Percentiles rank a stretch among this genome's conserved stretches.
Evolutionary conservation across 768 basidiomycete genomes (phyloP).

Genomic region (Leucogyrophana mollusca): DNA sequence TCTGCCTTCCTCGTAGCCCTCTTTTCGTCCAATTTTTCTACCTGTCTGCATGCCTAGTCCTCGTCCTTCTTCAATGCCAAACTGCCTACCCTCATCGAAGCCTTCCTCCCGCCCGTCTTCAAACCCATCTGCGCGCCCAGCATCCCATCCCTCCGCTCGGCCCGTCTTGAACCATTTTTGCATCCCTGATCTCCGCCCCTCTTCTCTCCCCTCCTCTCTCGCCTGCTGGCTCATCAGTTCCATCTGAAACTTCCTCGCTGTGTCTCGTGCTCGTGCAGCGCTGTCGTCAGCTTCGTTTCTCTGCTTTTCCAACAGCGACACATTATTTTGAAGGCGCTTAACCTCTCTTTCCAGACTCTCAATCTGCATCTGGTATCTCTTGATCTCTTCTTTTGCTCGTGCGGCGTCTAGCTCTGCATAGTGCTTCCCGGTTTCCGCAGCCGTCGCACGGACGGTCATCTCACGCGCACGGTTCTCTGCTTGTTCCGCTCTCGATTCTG

Average conservation of each 20-base stretch:
- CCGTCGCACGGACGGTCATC: slow-evolving; percentile 32
- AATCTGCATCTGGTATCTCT: slow-evolving; percentile 45
- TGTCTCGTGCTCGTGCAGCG: slow-evolving; percentile 41
- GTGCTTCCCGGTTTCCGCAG: slow-evolving; percentile 42
- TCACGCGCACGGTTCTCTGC: slow-evolving; percentile 51
- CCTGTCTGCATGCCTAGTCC: slow-evolving; percentile 35
- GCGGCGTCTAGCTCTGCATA: slow-evolving; percentile 37
- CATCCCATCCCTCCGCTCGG: slow-evolving; percentile 42
- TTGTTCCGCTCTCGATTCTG: slow-evolving; percentile 47
- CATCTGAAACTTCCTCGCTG: slow-evolving; percentile 41
- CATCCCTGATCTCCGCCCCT: slow-evolving; percentile 39
- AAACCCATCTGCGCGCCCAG: slow-evolving; percentile 46
- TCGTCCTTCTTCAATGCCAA: slow-evolving; percentile 36
- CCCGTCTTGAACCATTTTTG: slow-evolving; percentile 46
- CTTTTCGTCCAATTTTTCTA: slow-evolving; percentile 24
- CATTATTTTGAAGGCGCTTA: slow-evolving; percentile 29
- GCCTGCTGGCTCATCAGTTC: slow-evolving; percentile 45
- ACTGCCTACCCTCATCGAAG: slow-evolving; percentile 37
- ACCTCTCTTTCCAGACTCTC: slow-evolving; percentile 47
- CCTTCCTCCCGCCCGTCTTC: slow-evolving; percentile 45
- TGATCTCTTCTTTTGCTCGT: slow-evolving; percentile 45
- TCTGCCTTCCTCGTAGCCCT: slow-evolving; percentile 34
- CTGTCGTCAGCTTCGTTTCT: slow-evolving; percentile 42
- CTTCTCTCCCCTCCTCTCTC: slow-evolving; percentile 40
- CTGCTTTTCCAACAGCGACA: slow-evolving; percentile 34